Conservation (phyloP, 2,329 filamentous ascomycete genomes). For the Fusarium transvaalense region DNA sequence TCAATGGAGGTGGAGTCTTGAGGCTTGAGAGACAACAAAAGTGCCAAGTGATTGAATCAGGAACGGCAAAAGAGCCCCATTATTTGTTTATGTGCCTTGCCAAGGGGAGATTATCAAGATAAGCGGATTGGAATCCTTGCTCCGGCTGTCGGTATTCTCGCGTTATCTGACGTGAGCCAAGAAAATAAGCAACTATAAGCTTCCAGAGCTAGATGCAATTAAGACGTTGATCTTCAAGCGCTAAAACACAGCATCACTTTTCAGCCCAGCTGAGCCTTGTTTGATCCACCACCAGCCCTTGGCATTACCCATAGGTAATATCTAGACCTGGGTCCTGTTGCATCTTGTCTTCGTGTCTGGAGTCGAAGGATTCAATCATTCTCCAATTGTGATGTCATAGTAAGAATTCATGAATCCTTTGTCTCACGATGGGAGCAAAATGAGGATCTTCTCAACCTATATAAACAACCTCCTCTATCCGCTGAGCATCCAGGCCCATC, state of each 20-base stretch:
- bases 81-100: neutral
- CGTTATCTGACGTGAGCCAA: neutral
- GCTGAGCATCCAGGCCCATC: fast-evolving
- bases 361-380: neutral
- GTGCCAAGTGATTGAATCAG: neutral
- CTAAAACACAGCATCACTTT: too few species aligned
- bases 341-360: neutral
- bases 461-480: neutral
- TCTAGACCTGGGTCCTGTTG: neutral
- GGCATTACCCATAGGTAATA: neutral
- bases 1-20: neutral
- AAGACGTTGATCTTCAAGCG: neutral
- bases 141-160: neutral
- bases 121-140: neutral
- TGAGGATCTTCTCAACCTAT: fast-evolving
- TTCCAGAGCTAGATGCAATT: neutral
- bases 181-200: neutral
- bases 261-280: neutral
- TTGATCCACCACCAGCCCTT: neutral
- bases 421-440: fast-evolving
- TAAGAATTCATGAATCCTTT: fast-evolving
- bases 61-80: neutral
- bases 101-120: neutral
- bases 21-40: too few species aligned
- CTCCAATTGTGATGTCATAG: neutral